phyloP scores from a whole-genome alignment of 1,139 yeast genomes.

The Meyerozyma sp. region DNA sequence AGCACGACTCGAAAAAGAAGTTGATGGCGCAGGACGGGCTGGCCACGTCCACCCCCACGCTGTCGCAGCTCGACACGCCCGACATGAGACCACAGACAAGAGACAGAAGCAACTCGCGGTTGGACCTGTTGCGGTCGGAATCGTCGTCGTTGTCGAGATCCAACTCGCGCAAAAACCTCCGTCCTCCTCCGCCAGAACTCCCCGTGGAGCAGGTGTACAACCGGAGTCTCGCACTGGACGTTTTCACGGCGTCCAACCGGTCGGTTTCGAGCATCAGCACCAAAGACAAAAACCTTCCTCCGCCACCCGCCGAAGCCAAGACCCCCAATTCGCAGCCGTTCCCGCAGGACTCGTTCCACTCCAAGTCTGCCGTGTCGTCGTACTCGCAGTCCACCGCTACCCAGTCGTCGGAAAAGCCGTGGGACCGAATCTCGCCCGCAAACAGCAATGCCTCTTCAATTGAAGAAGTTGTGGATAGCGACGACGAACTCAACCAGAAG shows the following conservation, averaged over 20 bases:
- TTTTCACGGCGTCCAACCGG: slow-evolving; percentile 10
- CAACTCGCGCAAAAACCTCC: neutral
- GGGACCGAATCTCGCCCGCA: slow-evolving; percentile 1
- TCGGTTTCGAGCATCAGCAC: slow-evolving; percentile 14
- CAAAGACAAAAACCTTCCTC: slow-evolving; percentile 29
- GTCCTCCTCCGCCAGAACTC: neutral
- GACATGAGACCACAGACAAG: neutral
- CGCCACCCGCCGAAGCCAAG: slow-evolving; percentile 15
- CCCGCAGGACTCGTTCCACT: slow-evolving; percentile 13
- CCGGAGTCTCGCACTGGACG: neutral
- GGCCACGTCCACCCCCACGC: neutral
- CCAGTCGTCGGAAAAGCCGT: slow-evolving; percentile 4
- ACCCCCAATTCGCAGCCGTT: slow-evolving; percentile 6
- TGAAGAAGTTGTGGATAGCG: slow-evolving; percentile 40
- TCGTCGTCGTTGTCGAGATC: neutral
- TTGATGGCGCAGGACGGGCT: slow-evolving; percentile 15
- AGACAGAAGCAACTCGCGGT: neutral
- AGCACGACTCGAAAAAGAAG: slow-evolving; percentile 44
- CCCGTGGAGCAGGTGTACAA: neutral
- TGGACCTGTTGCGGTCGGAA: neutral
- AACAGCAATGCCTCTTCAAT: slow-evolving; percentile 28
- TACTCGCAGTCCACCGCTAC: slow-evolving; percentile 13
- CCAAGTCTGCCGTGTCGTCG: slow-evolving; percentile 11
- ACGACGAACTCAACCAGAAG: slow-evolving; percentile 25
- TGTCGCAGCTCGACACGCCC: neutral